phyloP scores from a whole-genome alignment of 2,329 filamentous ascomycete genomes.

The Sclerotinia nivalis region DNA sequence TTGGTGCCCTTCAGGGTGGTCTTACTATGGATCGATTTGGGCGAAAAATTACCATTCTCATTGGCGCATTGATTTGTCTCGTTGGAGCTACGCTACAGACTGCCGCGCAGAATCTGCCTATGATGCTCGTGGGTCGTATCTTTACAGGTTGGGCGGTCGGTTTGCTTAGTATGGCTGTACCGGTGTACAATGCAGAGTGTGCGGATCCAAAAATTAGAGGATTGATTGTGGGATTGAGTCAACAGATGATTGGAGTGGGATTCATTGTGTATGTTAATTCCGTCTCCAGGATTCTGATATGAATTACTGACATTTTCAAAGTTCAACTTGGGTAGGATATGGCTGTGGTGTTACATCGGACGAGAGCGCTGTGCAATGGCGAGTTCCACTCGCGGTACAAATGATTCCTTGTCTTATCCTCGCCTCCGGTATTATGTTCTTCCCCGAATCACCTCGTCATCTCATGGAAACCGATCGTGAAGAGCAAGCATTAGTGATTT shows the following conservation, averaged over 20 bases:
- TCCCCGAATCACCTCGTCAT: constrained; percentile 73
- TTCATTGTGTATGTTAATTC: constrained; percentile 40
- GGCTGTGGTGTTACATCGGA: constrained; percentile 41
- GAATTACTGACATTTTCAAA: constrained; percentile 33
- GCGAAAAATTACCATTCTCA: constrained; percentile 56
- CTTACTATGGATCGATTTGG: constrained; percentile 58
- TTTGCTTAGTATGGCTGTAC: constrained; percentile 63
- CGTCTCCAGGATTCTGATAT: neutral
- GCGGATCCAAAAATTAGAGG: constrained; percentile 63
- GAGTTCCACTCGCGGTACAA: constrained; percentile 52
- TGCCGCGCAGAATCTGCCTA: constrained; percentile 53
- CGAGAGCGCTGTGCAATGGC: constrained; percentile 34
- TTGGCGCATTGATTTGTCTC: constrained; percentile 60
- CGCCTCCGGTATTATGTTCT: constrained; percentile 66
- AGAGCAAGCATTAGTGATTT: constrained; percentile 64
- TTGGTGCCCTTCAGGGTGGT: constrained; percentile 46
- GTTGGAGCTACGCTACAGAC: constrained; percentile 62
- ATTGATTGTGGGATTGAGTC: constrained; percentile 61
- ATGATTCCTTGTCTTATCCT: constrained; percentile 62
- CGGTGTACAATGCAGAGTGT: constrained; percentile 65
- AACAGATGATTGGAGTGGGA: constrained; percentile 66
- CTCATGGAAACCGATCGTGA: constrained; percentile 70
- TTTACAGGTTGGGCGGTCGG: constrained; percentile 60
- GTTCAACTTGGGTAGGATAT: constrained; percentile 61
- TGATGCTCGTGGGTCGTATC: constrained; percentile 59